Base-by-base conservation (phyloP, 116 monocot genomes). In the Zostera marina region DNA sequence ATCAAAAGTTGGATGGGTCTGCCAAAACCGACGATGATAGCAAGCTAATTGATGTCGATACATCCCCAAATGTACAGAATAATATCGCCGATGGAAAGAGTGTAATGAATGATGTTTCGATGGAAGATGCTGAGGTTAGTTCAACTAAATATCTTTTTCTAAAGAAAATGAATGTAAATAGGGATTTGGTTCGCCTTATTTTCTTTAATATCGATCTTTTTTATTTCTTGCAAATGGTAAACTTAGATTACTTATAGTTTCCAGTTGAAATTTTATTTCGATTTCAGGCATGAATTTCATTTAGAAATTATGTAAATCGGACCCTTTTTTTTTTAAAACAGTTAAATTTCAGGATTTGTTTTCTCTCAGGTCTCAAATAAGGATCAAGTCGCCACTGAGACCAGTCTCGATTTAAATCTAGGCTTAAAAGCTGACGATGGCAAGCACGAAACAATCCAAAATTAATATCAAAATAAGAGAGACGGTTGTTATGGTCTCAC, bases 391-490 rank as follows among this genome's bases (percentile, higher is more conserved):
- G n/a, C 17, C 17, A 49, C 39, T 17, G 40, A 52, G 20, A 40
- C 40, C 22, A 48, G 41, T 63, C 20, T 63, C 39, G 63, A 63
- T 63, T 40, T 63, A 52, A 63, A 11, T 21, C 40, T 63, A 19
- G 63, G 63, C 3, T 63, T 63, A 51, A 63, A 63, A 63, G 25
- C 63, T 39, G 52, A 52, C 21, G 63, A 63, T 7, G 52, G 32
- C 38, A 63, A 63, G 39, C 14, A 32, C 41, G 63, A 63, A 63
- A 63, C 7, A 32, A 32, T 5, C 32, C 32, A 32, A 32, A 32
- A 32, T 32, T 32, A 32, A 32, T 5, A 5, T 0, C 32, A 2
- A 32, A 32, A 32, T 32, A 32, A 32, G 32, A 0, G 32, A 32
- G 4, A 3, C 32, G 5, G 32, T 32, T 32, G 32, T 5, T 4